Evolutionary conservation across 345 rosid species (phyloP).

Genomic region (Eucalyptus curtisii): DNA sequence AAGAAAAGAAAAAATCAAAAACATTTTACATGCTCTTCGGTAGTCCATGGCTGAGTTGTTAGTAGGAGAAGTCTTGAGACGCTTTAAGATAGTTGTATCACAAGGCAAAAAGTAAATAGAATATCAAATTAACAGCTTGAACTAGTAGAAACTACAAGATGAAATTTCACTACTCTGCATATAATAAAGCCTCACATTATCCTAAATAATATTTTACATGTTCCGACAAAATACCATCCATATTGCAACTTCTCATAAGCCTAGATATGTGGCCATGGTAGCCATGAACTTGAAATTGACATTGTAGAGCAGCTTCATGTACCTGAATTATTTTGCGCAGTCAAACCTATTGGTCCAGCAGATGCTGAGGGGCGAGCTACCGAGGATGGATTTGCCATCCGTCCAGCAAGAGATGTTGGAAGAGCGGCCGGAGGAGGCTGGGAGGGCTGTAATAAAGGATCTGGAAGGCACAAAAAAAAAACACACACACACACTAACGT

Average conservation of each 20-base stretch:
- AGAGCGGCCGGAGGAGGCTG: conserved; percentile 56
- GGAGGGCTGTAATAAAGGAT: conserved; percentile 38
- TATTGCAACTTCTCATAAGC: neutral
- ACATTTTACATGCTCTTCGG: conserved; percentile 23
- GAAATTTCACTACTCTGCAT: neutral
- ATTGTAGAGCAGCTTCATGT: neutral
- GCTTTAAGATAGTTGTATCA: conserved; percentile 41
- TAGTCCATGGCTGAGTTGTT: conserved; percentile 44
- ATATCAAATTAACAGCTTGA: neutral
- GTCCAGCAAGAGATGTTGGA: conserved; percentile 56
- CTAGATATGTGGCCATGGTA: neutral
- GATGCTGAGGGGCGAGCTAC: conserved; percentile 59
- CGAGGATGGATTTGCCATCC: conserved; percentile 70
- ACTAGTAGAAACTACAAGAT: neutral
- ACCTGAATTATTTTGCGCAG: conserved; percentile 57
- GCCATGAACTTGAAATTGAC: neutral
- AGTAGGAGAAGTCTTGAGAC: conserved; percentile 50
- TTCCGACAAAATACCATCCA: neutral
- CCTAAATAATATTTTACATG: neutral
- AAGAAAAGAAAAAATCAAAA: no score
- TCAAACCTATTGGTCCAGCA: conserved; percentile 49
- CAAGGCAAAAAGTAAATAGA: neutral
- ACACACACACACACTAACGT: no score
- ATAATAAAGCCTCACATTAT: neutral
- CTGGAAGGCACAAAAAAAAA: neutral